Percentiles rank a stretch among this genome's conserved stretches.
Evolutionary conservation across 2,329 filamentous ascomycete genomes (phyloP).

Genomic region (Aspergillus ustus): DNA sequence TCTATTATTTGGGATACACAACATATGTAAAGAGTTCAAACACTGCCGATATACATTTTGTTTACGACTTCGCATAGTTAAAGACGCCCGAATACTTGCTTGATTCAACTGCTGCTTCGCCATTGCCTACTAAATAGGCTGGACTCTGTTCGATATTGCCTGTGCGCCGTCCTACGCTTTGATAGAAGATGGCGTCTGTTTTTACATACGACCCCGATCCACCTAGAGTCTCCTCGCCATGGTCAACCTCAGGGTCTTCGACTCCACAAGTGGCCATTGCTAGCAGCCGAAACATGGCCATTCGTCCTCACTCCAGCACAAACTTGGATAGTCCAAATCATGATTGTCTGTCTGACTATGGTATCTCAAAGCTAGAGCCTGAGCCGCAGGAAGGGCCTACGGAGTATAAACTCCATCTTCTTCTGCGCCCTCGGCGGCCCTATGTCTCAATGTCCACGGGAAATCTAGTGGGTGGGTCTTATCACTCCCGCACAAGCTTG

Average conservation of each 20-base stretch:
- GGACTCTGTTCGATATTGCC: background rate
- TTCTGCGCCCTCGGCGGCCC: constrained; percentile 76
- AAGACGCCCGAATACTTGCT: constrained; percentile 6
- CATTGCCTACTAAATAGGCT: background rate
- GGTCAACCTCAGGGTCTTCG: constrained; percentile 65
- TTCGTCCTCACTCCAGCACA: constrained; percentile 35
- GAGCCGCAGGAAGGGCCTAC: constrained; percentile 94
- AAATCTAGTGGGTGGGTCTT: constrained; percentile 56
- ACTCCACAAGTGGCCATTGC: constrained; percentile 41
- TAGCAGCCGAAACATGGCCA: constrained; percentile 27
- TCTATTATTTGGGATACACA: constrained; percentile 18
- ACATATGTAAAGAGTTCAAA: constrained; percentile 16
- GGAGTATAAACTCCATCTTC: constrained; percentile 93
- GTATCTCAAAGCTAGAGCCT: constrained; percentile 76
- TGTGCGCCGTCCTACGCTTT: background rate
- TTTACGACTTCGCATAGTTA: constrained; percentile 15
- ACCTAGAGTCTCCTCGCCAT: constrained; percentile 86
- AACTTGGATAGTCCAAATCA: constrained; percentile 47
- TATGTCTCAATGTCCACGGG: constrained; percentile 75
- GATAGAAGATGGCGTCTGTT: constrained; percentile 77
- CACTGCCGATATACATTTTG: constrained; percentile 10
- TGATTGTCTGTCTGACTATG: constrained; percentile 58
- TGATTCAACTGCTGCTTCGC: constrained; percentile 4
- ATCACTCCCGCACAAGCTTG: constrained; percentile 46
- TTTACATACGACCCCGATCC: constrained; percentile 94